Base-by-base conservation (phyloP, 2,329 filamentous ascomycete genomes). In the Calonectria fujianensis region DNA sequence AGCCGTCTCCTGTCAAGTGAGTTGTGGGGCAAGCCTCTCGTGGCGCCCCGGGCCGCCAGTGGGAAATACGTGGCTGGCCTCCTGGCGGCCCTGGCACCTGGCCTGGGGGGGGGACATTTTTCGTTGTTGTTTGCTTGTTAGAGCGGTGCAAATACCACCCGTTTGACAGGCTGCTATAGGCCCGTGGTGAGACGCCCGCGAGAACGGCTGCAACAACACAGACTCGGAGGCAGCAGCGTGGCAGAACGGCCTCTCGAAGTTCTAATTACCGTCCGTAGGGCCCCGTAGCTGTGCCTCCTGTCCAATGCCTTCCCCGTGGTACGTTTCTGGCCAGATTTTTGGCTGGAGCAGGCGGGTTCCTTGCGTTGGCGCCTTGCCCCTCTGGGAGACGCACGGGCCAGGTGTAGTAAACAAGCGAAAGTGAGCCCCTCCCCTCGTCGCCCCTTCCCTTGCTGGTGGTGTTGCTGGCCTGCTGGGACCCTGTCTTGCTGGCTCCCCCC, bases 391-490 rank as follows among this genome's bases (percentile, higher is more conserved):
- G 83, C 83, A 83, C 82, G 75, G 80, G 64, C 77, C 81, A 80
- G 1, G 16, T 32, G 8, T 37, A 54, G 80, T 82, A 84, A 85
- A 85, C 84, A 86, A 83, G 77, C 78, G 82, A 83, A 77, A 82
- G 78, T 80, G 77, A 54, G 52, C 69, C 69, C 68, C 54, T 71
- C 54, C 37, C 39, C 68, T 68, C 48, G 35, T 57, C 24, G 48
- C 69, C 64, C 64, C 37, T 72, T 65, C 69, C 73, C 37, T 64
- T 50, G 50, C 59, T 69, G 66, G 70, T 64, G 70, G 68, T 72
- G 68, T 50, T 69, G 59, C 50, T 73, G 70, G 54, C 68, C 45
- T 63, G 24, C 57, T 31, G 37, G 57, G 57, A 37, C 57, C 57
- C 35, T 63, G 57, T 37, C 29, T 65, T 65, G 61, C 61, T 65